phyloP scores from a whole-genome alignment of 2,329 filamentous ascomycete species.

The Pseudogymnoascus sp. region DNA sequence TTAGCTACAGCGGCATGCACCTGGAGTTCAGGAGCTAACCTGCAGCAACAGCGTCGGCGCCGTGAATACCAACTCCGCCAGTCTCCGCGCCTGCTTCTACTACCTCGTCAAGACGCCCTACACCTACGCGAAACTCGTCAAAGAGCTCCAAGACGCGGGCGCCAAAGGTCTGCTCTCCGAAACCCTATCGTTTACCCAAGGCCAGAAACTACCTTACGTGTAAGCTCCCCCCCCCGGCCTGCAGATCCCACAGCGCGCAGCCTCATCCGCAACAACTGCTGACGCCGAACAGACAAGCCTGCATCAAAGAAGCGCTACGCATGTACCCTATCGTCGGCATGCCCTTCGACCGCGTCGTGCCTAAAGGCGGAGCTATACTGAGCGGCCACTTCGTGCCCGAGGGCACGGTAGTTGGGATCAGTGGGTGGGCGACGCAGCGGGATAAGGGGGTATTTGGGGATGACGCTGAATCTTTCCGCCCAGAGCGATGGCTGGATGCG shows the following conservation, averaged over 20 bases:
- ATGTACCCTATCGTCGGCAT: constrained; percentile 6
- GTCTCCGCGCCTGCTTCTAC: constrained; percentile 27
- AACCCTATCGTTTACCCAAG: constrained; percentile 23
- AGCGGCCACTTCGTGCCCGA: constrained; percentile 4
- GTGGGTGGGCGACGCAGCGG: constrained; percentile 11
- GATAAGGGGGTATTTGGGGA: constrained; percentile 14
- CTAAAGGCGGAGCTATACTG: constrained; percentile 3
- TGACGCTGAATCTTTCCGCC: constrained; percentile 15
- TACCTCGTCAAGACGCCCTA: too few relatives aligned
- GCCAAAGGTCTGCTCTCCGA: constrained; percentile 12
- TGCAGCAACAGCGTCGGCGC: background rate
- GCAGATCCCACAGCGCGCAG: background rate
- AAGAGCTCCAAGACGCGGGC: constrained; percentile 32
- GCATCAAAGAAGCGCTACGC: constrained; percentile 28
- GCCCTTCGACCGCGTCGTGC: constrained; percentile 1
- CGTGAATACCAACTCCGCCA: constrained; percentile 30
- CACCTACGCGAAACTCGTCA: constrained; percentile 29
- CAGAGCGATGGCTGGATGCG: constrained; percentile 14
- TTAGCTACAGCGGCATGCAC: background rate
- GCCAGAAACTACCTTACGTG: constrained; percentile 36
- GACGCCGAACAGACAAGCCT: background rate
- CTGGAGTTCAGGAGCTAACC: background rate
- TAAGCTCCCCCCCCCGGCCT: background rate
- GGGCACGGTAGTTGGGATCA: constrained; percentile 9
- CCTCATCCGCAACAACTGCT: background rate